phyloP scores from a whole-genome alignment of 805 yeast species.

The Yarrowia deformans region DNA sequence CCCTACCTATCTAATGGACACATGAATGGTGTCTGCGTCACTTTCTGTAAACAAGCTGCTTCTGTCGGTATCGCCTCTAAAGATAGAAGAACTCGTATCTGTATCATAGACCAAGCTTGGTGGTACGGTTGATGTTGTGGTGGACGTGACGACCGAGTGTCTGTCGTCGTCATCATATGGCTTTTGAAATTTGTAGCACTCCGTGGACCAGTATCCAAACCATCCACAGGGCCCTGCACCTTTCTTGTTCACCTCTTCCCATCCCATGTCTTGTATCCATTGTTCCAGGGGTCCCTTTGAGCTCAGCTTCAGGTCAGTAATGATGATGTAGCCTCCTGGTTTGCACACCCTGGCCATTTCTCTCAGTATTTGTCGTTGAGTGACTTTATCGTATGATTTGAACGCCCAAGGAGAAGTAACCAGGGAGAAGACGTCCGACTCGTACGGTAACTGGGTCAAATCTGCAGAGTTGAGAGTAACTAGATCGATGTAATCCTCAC shows the following conservation, averaged over 20 bases:
- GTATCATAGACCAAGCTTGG: conserved; percentile 24
- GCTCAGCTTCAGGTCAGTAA: conserved; percentile 19
- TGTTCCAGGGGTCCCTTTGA: conserved; percentile 21
- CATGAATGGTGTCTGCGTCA: conserved; percentile 22
- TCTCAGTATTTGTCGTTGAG: conserved; percentile 24
- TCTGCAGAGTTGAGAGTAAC: conserved; percentile 28
- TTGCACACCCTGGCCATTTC: conserved; percentile 37
- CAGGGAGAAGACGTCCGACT: conserved; percentile 7
- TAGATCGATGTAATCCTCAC: conserved; percentile 2
- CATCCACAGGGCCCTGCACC: conserved; percentile 36
- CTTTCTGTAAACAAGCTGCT: conserved; percentile 18
- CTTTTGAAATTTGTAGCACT: conserved; percentile 24
- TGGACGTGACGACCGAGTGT: neutral
- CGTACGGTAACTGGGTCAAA: conserved; percentile 17
- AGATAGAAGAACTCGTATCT: neutral
- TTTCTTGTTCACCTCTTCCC: conserved; percentile 29
- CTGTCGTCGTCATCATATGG: conserved; percentile 20
- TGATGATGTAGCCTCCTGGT: conserved; percentile 33
- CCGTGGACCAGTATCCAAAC: conserved; percentile 39
- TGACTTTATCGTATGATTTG: conserved; percentile 16
- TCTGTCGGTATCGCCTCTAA: neutral
- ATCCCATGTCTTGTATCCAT: conserved; percentile 38
- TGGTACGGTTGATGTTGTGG: neutral
- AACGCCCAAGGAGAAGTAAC: conserved; percentile 33
- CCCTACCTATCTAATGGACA: conserved; percentile 1